Evolutionary conservation across 2,329 filamentous ascomycete species (phyloP), one percentile per base, ranked within the genome.

Genomic region (Aspergillus sp.): DNA sequence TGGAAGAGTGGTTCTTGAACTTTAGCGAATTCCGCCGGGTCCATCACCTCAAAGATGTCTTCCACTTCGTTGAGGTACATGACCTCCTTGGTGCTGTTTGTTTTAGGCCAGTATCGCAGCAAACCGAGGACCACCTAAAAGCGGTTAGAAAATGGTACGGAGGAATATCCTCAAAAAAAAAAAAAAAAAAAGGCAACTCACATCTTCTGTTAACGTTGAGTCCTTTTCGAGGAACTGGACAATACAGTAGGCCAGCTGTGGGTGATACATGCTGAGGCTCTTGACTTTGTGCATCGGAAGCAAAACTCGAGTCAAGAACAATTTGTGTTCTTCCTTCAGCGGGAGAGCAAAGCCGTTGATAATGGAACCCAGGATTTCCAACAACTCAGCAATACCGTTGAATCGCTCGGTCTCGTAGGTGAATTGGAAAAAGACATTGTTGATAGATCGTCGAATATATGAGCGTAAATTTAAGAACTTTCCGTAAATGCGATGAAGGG

Each of bases 361-460:
- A 71, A 99, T 99, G 64, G 95, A 98, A 30, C 95, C 95, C 51
- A 99, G 81, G 65, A 99, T 99, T 74, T 99, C 95, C 37, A 99
- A 83, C 30, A 99, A 82, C 75, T 99, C 95, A 3, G 95, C 95
- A 70, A 99, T 97, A 54, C 95, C 95, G 69, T 99, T 99, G 80
- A 99, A 98, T 58, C 95, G 86, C 77, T 99, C 95, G 4, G 95
- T 99, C 77, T 99, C 95, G 74, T 99, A 99, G 60, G 92, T 93
- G 76, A 99, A 99, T 73, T 99, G 95, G 83, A 99, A 99, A 80
- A 99, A 99, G 68, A 99, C 95, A 71, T 99, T 98, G 85, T 99
- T 99, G 83, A 99, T 99, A 56, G 95, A 99, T 68, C 95, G 87
- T 71, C 95, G 86, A 71, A 99, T 99, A 76, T 96, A 99, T 30